A percentile compares a stretch with the other conserved stretches of the same genome.
Evolutionary conservation across 352 stramenopile genomes (phyloP).

Genomic region (Blastocystis sp.): DNA sequence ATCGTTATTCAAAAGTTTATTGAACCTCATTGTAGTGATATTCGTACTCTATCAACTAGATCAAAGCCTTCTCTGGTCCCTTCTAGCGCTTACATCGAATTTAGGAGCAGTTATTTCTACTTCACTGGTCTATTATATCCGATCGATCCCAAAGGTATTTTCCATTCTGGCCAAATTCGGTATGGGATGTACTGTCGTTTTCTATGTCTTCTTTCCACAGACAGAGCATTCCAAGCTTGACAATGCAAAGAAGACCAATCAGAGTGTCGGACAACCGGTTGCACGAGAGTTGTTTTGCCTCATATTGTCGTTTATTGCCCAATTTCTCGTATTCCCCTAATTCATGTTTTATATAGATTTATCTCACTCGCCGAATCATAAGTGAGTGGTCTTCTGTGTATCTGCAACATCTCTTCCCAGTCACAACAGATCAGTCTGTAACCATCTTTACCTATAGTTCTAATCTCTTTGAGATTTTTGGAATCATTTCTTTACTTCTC

Average conservation of each 20-base stretch:
- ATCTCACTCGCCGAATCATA: slow-evolving; percentile 14
- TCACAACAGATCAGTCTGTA: background rate
- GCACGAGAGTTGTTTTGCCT: background rate
- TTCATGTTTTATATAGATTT: background rate
- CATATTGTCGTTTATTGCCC: background rate
- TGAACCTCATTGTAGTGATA: background rate
- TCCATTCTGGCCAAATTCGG: background rate
- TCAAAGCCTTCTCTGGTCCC: background rate
- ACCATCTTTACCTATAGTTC: background rate
- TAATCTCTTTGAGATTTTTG: background rate
- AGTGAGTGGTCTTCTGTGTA: slow-evolving; percentile 18
- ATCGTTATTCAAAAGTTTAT: background rate
- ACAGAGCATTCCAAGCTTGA: background rate
- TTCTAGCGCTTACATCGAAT: background rate
- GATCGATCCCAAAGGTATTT: background rate
- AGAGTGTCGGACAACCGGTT: background rate
- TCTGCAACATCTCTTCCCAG: background rate
- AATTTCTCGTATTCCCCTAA: background rate
- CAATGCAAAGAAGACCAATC: background rate
- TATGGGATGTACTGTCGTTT: background rate
- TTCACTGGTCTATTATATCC: background rate
- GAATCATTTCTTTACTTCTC: background rate
- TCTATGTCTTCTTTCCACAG: slow-evolving; percentile 5
- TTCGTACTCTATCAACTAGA: background rate
- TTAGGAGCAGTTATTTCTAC: background rate